Evolutionary conservation across 2,329 filamentous ascomycete genomes (phyloP), one percentile per base, ranked within the genome.

Genomic region (Cladosporium phlei): DNA sequence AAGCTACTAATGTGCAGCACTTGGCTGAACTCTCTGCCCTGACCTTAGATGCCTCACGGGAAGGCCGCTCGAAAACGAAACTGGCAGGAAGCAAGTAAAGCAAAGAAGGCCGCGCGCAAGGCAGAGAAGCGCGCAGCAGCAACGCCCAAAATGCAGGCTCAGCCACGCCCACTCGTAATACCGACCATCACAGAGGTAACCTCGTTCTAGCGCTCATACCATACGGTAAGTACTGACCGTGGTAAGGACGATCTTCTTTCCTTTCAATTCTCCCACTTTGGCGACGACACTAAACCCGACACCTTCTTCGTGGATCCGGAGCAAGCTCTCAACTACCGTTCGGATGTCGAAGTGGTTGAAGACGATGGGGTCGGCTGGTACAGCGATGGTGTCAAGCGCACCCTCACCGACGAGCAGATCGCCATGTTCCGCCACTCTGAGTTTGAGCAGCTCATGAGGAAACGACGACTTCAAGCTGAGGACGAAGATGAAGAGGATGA

Each of bases 361-460:
- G 79, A 82, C 20, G 78, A 83, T 29, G 80, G 70, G 1, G 72
- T 96, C 12, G 91, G 89, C 14, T 91, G 88, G 66, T 97, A 97
- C 56, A 68, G 78, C 1, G 90, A 97, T 60, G 90, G 91, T 3
- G 80, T 82, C 51, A 93, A 93, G 63, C 84, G 91, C 30, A 95
- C 89, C 14, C 73, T 97, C 58, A 96, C 90, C 8, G 87, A 96
- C 60, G 86, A 89, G 57, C 87, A 96, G 70, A 88, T 96, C 56
- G 80, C 80, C 44, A 91, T 95, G 51, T 96, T 96, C 64, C 78
- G 90, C 51, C 88, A 94, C 62, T 91, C 86, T 2, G 91, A 97
- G 66, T 77, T 95, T 17, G 83, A 93, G 60, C 10, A 70, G 95
- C 44, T 47, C 14, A 25, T 32, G 14, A 47, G 52, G 37, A 27